A percentile compares a stretch with the other conserved stretches of the same genome.
Evolutionary conservation across 1,284 basidiomycete genomes (phyloP).

Genomic region (Sanghuangporus sanghuang): DNA sequence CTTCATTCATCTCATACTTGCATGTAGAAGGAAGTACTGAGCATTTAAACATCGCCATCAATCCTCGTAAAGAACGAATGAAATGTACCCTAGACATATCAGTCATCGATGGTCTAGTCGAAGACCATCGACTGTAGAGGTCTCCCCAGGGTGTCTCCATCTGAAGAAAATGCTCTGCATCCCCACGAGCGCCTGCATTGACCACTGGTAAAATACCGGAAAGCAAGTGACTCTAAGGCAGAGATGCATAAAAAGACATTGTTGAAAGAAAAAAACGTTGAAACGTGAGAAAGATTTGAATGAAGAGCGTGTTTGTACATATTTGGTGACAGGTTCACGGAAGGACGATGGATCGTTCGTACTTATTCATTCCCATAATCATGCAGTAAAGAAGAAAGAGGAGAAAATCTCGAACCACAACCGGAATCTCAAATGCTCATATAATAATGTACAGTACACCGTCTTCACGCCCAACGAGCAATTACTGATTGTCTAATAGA

Average conservation of each 20-base stretch:
- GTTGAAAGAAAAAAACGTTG: neutral
- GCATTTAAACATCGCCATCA: neutral
- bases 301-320: neutral
- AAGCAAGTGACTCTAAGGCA: constrained; percentile 40
- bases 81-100: constrained; percentile 11
- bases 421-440: too few species aligned
- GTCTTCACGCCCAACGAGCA: too few species aligned
- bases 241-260: constrained; percentile 8
- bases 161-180: constrained; percentile 38
- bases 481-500: too few species aligned
- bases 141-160: constrained; percentile 20
- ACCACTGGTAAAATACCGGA: constrained; percentile 38
- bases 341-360: too few species aligned
- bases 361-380: too few species aligned
- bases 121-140: constrained; percentile 29
- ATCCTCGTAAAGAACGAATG: neutral
- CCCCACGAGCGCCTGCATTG: constrained; percentile 58
- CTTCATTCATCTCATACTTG: neutral
- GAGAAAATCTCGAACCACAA: too few species aligned
- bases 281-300: neutral
- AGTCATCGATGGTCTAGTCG: constrained; percentile 22
- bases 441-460: too few species aligned
- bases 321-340: neutral
- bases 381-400: too few species aligned
- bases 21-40: neutral